Evolutionary conservation across 768 basidiomycete species (phyloP).

Genomic region (Rhodocollybia butyracea): DNA sequence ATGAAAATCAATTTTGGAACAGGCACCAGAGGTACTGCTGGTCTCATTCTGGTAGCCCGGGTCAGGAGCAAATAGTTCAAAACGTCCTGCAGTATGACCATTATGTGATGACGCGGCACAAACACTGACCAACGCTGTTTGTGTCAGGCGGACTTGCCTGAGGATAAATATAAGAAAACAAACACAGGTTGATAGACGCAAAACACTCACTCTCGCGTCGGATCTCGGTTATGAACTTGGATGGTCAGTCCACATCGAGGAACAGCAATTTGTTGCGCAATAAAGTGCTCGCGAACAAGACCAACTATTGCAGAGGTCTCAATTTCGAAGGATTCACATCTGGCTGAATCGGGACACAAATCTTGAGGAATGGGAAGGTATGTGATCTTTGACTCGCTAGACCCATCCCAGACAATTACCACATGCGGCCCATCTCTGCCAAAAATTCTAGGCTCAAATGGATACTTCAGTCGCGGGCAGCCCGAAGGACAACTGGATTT

Average conservation of each 20-base stretch:
- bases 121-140: slow-evolving; percentile 23
- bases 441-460: slow-evolving; percentile 17
- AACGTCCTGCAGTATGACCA: slow-evolving; percentile 16
- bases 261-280: slow-evolving; percentile 1
- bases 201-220: slow-evolving; percentile 19
- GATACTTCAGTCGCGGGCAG: slow-evolving; percentile 14
- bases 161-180: background rate
- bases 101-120: slow-evolving; percentile 19
- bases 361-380: slow-evolving; percentile 16
- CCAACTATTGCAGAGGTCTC: slow-evolving; percentile 7
- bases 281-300: slow-evolving; percentile 17
- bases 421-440: slow-evolving; percentile 12
- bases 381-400: slow-evolving; percentile 16
- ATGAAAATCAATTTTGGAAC: slow-evolving; percentile 19
- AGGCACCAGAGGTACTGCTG: too few species aligned
- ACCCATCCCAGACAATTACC: slow-evolving; percentile 22
- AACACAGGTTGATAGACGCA: background rate
- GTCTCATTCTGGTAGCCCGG: background rate
- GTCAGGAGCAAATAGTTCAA: slow-evolving; percentile 13
- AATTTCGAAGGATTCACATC: slow-evolving; percentile 6
- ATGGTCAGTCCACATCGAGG: slow-evolving; percentile 13
- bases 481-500: slow-evolving; percentile 20
- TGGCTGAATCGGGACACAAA: background rate
- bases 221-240: slow-evolving; percentile 19
- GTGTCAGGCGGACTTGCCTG: slow-evolving; percentile 19